Evolutionary conservation across 78 protist species (phyloP), one percentile per base, ranked within the genome.

Genomic region (Guillardia theta): DNA sequence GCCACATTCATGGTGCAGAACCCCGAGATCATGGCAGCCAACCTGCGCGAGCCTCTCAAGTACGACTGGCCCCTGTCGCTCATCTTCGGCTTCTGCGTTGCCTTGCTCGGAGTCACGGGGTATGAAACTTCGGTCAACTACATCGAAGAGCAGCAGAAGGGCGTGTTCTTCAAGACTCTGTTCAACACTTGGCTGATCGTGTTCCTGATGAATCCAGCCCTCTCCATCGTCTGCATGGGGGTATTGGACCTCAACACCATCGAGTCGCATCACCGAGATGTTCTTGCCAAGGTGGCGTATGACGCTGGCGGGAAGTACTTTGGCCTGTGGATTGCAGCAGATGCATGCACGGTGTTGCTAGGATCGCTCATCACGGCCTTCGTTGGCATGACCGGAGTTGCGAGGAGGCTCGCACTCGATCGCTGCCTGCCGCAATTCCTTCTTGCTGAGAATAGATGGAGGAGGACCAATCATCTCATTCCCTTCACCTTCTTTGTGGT

Each of bases 111-210:
- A 21, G 97, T 97, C 15, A 93, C 97, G 8, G 98, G 98, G 33
- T 97, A 96, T 45, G 98, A 97, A 83, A 97, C 97, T 0, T 95
- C 97, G 9, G 96, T 97, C 18, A 97, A 97, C 92, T 97, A 93
- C 92, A 95, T 97, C 41, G 98, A 97, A 90, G 97, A 96, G 80
- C 98, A 97, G 93, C 92, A 90, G 80, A 94, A 54, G 43, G 98
- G 98, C n/a, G 98, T 97, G 36, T 97, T 94, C 62, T 96, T 97
- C 33, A 95, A 96, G 95, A 96, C 97, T 0, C 94, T 97, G 24
- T 58, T 97, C 45, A 97, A 96, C 92, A 97, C 97, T 97, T 97
- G 98, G 98, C n/a, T 94, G 0, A 58, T 94, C 43, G 96, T 96
- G 19, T 64, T 96, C 21, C 21, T 97, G 24, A 58, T 96, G 88